Evolutionary conservation across 768 basidiomycete genomes (phyloP), one percentile per base, ranked within the genome.

Genomic region (Lentinula sp.): DNA sequence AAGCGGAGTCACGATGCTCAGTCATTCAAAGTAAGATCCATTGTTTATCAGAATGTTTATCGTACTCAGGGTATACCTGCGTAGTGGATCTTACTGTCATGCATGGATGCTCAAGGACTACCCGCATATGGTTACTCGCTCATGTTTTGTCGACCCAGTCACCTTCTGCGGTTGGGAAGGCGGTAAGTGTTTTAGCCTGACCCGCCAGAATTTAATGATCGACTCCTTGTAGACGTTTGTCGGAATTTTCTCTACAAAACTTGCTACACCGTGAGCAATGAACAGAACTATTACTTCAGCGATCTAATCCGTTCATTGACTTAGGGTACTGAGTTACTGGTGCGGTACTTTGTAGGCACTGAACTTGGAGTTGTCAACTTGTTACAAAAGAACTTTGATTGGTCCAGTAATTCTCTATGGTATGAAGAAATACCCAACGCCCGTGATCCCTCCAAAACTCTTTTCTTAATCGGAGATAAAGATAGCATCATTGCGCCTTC

Each of bases 111-210:
- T 97, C 50, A 97, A 96, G 71, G 81, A 81, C 18, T 77, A 86
- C 58, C 87, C 92, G 1, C 73, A 82, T 18, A 78, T 96, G 66
- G 75, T 89, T 50, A 74, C 76, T 1, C 82, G 93, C 3, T 94
- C 88, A 8, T 93, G 91, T 69, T 94, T 97, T 68, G 88, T 95
- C 36, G 95, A 98, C 68, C 93, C 95, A 8, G 88, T 91, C 33
- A 84, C 88, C 0, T 93, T 95, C 72, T 95, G 93, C 71, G 85
- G 89, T 6, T 98, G 94, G 94, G 95, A 97, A 81, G 94, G 93
- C 62, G 89, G 90, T 89, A 66, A 62, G 83, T 78, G 8, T 42
- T 61, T 9, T 54, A 13, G 13, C 20, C n/a, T 45, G 39, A 9
- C 36, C 12, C n/a, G 61, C 20, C 16, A 32, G 50, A 36, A 56